phyloP scores from a whole-genome alignment of 805 yeast species.

The Teunomyces pallodes region DNA sequence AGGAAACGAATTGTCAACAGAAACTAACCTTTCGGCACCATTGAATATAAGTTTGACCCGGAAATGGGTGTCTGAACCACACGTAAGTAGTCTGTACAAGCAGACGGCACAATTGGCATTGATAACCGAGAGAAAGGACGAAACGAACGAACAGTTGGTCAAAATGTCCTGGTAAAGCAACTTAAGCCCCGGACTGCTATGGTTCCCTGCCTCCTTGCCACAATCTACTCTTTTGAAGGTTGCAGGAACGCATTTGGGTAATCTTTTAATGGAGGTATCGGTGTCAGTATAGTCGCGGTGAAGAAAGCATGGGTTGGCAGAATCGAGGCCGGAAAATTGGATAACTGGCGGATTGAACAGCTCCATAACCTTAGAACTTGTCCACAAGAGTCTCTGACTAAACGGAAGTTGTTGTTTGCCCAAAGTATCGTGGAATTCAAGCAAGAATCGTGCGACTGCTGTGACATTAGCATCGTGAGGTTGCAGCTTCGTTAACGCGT shows the following conservation, averaged over 20 bases:
- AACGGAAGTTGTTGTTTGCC: constrained; percentile 3
- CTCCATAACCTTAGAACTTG: constrained; percentile 19
- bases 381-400: constrained; percentile 24
- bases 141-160: constrained; percentile 76
- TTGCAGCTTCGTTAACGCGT: background rate
- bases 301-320: background rate
- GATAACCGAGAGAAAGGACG: constrained; percentile 56
- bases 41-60: constrained; percentile 47
- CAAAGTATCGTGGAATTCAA: background rate
- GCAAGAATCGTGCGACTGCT: background rate
- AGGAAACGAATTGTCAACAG: constrained; percentile 50
- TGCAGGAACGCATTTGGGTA: background rate
- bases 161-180: constrained; percentile 46
- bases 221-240: background rate
- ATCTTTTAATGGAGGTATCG: background rate
- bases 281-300: background rate
- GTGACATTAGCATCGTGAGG: background rate
- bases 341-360: constrained; percentile 21
- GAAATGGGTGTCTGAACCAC: constrained; percentile 25
- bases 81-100: background rate
- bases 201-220: background rate
- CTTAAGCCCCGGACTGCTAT: background rate
- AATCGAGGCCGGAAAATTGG: constrained; percentile 9
- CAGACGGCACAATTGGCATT: constrained; percentile 23
- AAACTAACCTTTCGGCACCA: constrained; percentile 49